Conservation (phyloP, 1,284 basidiomycete species). For the Lignosus rhinocerotis region DNA sequence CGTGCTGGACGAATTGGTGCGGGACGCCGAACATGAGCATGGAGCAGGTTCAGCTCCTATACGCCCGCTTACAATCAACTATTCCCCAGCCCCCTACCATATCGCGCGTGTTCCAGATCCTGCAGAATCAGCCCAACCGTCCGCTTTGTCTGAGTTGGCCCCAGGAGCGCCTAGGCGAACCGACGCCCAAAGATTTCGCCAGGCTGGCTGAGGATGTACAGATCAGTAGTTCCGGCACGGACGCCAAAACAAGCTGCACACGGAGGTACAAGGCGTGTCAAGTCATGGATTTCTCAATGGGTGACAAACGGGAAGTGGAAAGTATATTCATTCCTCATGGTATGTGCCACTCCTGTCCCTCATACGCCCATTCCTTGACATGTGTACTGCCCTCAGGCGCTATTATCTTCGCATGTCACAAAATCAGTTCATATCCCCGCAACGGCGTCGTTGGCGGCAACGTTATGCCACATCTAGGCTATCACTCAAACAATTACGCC, state of each 20-base stretch:
- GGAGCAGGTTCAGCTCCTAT: conserved; percentile 60
- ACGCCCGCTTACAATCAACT: conserved; percentile 53
- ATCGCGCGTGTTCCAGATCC: conserved; percentile 81
- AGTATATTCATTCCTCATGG: conserved; percentile 95
- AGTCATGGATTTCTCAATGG: conserved; percentile 56
- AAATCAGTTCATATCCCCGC: conserved; percentile 53
- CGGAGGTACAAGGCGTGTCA: conserved; percentile 87
- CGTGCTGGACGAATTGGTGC: conserved; percentile 94
- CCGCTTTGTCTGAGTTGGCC: conserved; percentile 86
- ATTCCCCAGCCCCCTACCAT: conserved; percentile 50
- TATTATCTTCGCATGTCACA: conserved; percentile 85
- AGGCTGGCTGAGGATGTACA: conserved; percentile 80
- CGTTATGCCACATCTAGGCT: conserved; percentile 23
- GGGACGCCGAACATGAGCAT: conserved; percentile 68
- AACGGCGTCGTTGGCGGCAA: conserved; percentile 34
- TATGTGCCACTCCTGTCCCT: conserved; percentile 38
- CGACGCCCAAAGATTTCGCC: conserved; percentile 81
- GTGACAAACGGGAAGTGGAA: conserved; percentile 71
- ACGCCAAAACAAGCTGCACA: conserved; percentile 91
- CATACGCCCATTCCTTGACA: conserved; percentile 11
- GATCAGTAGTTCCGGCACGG: conserved; percentile 59
- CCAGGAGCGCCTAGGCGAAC: conserved; percentile 62
- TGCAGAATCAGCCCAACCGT: conserved; percentile 54
- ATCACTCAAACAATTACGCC: conserved; percentile 32
- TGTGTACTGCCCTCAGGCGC: conserved; percentile 47